Evolutionary conservation across 2,329 filamentous ascomycete genomes (phyloP).

Genomic region (Sclerotiophoma versabilis): DNA sequence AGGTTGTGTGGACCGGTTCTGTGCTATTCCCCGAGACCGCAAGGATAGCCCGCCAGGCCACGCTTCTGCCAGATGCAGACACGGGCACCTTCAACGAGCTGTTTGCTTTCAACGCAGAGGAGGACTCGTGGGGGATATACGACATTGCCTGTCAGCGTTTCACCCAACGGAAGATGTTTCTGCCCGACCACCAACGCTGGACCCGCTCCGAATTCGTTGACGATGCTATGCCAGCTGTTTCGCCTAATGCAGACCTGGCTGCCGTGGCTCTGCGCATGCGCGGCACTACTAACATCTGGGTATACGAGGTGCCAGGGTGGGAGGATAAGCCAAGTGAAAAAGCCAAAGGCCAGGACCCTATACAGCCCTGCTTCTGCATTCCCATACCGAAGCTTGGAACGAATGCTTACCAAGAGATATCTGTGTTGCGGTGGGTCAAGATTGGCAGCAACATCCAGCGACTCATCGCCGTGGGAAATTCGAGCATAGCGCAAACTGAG

Average conservation of each 20-base stretch:
- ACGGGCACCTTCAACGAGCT: constrained; percentile 50
- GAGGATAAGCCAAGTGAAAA: constrained; percentile 41
- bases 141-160: constrained; percentile 49
- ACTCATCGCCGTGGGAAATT: constrained; percentile 49
- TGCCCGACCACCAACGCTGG: constrained; percentile 49
- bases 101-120: constrained; percentile 51
- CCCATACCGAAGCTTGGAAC: constrained; percentile 42
- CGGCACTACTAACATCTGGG: constrained; percentile 49
- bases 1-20: constrained; percentile 49
- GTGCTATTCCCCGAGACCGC: constrained; percentile 52
- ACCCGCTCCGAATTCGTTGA: constrained; percentile 50
- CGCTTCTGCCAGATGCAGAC: constrained; percentile 48
- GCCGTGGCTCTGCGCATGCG: constrained; percentile 49
- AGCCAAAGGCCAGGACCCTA: constrained; percentile 37
- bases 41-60: constrained; percentile 48
- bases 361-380: constrained; percentile 49
- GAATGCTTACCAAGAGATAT: constrained; percentile 46
- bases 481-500: constrained; percentile 32
- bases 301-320: constrained; percentile 49
- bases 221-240: constrained; percentile 51
- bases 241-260: constrained; percentile 47
- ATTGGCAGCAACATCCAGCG: constrained; percentile 40
- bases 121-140: constrained; percentile 51
- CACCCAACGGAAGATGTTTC: constrained; percentile 48
- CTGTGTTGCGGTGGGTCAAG: constrained; percentile 47